phyloP scores from a whole-genome alignment of 768 basidiomycete species.

The Boletus subparvulus region DNA sequence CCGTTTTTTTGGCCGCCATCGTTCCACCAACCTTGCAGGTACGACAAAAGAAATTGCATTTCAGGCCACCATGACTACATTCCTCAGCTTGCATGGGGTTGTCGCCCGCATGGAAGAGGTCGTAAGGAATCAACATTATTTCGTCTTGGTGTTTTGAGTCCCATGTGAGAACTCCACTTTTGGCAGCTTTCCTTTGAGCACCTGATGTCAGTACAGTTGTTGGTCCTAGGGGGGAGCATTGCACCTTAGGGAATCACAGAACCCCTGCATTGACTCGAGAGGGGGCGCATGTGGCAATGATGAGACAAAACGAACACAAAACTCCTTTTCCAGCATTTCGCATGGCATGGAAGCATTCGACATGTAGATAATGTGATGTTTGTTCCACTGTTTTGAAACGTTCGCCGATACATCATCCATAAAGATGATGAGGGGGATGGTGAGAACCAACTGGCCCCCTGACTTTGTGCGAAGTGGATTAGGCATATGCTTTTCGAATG shows the following conservation, averaged over 20 bases:
- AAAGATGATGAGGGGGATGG: slow-evolving; percentile 27
- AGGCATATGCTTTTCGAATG: background rate
- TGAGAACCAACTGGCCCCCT: background rate
- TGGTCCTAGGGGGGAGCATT: too few species aligned
- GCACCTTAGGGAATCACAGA: background rate
- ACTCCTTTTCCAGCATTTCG: slow-evolving; percentile 25
- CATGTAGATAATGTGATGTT: slow-evolving; percentile 33
- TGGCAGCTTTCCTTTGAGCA: background rate
- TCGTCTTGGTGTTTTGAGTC: background rate
- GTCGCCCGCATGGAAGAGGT: background rate
- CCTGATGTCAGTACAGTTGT: background rate
- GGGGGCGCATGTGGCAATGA: slow-evolving; percentile 35
- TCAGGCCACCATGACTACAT: background rate
- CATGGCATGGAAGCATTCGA: slow-evolving; percentile 30
- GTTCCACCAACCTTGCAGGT: background rate
- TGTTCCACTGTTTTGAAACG: slow-evolving; percentile 37
- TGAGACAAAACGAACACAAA: slow-evolving; percentile 33
- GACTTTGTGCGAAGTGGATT: background rate
- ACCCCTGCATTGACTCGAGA: slow-evolving; percentile 26
- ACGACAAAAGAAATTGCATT: background rate
- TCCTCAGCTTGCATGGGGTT: background rate
- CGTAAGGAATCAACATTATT: background rate
- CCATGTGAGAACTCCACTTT: background rate
- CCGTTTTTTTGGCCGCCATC: background rate
- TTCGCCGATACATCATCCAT: slow-evolving; percentile 39